Evolutionary conservation across 192 early-diverging fungal genomes (phyloP).

Genomic region (Chytriomyces sp.): DNA sequence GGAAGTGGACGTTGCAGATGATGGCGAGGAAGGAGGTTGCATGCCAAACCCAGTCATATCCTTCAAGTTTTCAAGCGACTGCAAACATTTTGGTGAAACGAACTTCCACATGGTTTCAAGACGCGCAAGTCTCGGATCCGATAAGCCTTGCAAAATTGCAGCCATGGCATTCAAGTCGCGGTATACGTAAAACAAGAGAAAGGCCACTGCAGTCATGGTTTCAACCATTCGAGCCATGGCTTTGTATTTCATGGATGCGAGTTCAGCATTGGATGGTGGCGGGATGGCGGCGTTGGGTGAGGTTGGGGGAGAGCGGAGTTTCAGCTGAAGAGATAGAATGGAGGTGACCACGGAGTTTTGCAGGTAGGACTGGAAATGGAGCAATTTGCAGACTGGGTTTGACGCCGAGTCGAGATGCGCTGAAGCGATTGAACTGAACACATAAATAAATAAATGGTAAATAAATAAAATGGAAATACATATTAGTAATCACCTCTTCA

Average conservation of each 20-base stretch:
- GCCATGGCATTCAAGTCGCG: slow-evolving; percentile 35
- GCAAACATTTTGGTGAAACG: slow-evolving; percentile 24
- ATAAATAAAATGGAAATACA: background rate
- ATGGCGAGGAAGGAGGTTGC: background rate
- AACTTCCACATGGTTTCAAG: slow-evolving; percentile 34
- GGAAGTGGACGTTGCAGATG: background rate
- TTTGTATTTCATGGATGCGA: background rate
- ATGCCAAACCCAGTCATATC: background rate
- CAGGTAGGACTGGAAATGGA: background rate
- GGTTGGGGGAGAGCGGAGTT: background rate
- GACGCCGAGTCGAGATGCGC: background rate
- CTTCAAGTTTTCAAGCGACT: slow-evolving; percentile 29
- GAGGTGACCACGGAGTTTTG: background rate
- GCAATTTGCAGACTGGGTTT: background rate
- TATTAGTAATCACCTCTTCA: background rate
- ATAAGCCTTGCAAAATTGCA: slow-evolving; percentile 31
- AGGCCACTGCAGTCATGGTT: slow-evolving; percentile 31
- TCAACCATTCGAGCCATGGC: slow-evolving; percentile 13
- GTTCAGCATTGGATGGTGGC: background rate
- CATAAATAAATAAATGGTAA: background rate
- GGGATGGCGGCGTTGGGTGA: background rate
- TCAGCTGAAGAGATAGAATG: background rate
- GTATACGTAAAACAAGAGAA: slow-evolving; percentile 40
- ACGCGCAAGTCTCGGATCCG: slow-evolving; percentile 35
- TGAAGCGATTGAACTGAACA: background rate